These are phyloP conservation scores for Phyllosticta citribraziliensis DNA, from an alignment of 2,329 filamentous ascomycete species.

Conservation along the genomic window DNA sequence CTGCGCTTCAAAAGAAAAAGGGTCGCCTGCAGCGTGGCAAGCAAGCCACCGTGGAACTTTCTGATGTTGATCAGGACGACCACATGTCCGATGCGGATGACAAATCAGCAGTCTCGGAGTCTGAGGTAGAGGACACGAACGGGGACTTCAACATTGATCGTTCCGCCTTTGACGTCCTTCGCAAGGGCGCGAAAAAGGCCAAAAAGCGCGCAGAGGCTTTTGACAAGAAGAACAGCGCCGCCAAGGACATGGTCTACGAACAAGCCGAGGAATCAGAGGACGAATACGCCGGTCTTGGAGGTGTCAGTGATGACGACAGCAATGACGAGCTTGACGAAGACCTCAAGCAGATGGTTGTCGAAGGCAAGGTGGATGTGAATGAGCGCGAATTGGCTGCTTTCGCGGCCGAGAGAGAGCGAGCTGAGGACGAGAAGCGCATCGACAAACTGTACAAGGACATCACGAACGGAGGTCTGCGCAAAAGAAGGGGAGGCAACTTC, in stretches of 20 bases:
- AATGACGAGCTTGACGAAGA: constrained; percentile 65
- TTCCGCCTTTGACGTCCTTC: constrained; percentile 59
- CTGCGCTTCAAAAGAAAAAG: constrained; percentile 49
- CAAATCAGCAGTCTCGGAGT: constrained; percentile 12
- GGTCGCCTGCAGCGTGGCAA: constrained; percentile 45
- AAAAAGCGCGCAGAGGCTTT: constrained; percentile 42
- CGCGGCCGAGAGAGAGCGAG: constrained; percentile 72
- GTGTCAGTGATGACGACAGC: constrained; percentile 76
- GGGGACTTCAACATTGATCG: constrained; percentile 26
- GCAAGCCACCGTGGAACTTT: constrained; percentile 26
- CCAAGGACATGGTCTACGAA: constrained; percentile 75
- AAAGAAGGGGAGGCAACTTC: constrained; percentile 62
- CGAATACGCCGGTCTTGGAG: constrained; percentile 90
- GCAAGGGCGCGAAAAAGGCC: constrained; percentile 52
- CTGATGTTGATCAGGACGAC: constrained; percentile 37
- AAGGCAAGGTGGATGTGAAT: constrained; percentile 64
- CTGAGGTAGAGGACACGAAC: background rate
- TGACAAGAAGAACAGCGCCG: constrained; percentile 78
- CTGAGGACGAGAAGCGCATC: constrained; percentile 74
- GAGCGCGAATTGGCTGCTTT: constrained; percentile 75
- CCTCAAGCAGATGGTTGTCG: constrained; percentile 81
- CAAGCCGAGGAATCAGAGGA: constrained; percentile 97
- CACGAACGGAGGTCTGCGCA: constrained; percentile 75
- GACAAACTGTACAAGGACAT: constrained; percentile 90
- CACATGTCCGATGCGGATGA: constrained; percentile 18